These are phyloP conservation scores for Cryoendolithus antarcticus DNA, from an alignment of 2,329 filamentous ascomycete genomes.

Conservation along the genomic window DNA sequence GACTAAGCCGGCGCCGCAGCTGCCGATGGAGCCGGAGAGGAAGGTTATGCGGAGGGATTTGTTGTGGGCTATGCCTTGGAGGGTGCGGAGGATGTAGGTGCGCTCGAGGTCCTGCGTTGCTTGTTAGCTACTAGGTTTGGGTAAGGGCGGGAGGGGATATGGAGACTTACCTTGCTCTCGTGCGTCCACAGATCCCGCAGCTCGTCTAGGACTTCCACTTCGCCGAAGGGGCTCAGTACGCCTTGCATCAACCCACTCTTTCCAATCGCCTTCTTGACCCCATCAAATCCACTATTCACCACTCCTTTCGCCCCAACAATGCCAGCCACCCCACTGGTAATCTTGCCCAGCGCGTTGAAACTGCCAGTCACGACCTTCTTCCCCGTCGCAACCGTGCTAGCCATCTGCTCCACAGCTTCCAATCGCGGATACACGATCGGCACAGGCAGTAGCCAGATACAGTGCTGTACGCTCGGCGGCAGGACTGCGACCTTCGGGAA, in stretches of 20 bases:
- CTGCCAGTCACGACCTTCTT: slow-evolving; percentile 95
- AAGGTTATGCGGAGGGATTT: slow-evolving; percentile 96
- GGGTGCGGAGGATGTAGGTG: slow-evolving; percentile 88
- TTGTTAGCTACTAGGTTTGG: slow-evolving; percentile 3
- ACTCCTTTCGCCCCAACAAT: slow-evolving; percentile 91
- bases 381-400: slow-evolving; percentile 80
- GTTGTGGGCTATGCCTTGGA: slow-evolving; percentile 90
- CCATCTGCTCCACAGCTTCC: slow-evolving; percentile 82
- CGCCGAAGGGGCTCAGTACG: slow-evolving; percentile 89
- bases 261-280: slow-evolving; percentile 91
- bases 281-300: slow-evolving; percentile 82
- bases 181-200: slow-evolving; percentile 96
- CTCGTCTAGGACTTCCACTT: slow-evolving; percentile 89
- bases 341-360: slow-evolving; percentile 91
- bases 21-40: slow-evolving; percentile 82
- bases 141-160: not conserved
- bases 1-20: slow-evolving; percentile 80
- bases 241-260: slow-evolving; percentile 93
- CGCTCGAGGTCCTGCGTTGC: slow-evolving; percentile 65
- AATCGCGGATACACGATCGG: slow-evolving; percentile 83
- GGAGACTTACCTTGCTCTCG: slow-evolving; percentile 55
- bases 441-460: slow-evolving; percentile 89
- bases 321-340: slow-evolving; percentile 87
- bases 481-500: slow-evolving; percentile 91
- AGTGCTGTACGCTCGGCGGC: slow-evolving; percentile 88